These are phyloP conservation scores for Sporothrix pseudoabietina DNA, from an alignment of 2,329 filamentous ascomycete species.

Conservation along the genomic window DNA sequence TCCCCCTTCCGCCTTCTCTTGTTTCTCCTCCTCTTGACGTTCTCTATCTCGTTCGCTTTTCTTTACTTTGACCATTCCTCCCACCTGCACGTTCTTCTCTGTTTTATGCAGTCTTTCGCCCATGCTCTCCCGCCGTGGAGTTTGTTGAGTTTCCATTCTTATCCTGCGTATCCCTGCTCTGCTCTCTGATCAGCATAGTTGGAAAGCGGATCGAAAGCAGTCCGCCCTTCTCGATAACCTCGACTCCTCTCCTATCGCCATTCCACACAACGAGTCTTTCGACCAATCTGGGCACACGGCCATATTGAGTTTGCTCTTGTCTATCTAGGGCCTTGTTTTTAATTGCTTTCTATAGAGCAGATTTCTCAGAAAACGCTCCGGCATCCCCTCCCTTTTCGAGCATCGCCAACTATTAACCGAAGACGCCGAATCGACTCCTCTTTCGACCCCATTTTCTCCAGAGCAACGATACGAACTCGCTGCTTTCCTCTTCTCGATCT, in stretches of 20 bases:
- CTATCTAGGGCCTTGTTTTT: background rate
- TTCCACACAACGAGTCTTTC: background rate
- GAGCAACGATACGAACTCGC: background rate
- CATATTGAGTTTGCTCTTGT: background rate
- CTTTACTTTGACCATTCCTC: background rate
- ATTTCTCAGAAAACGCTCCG: background rate
- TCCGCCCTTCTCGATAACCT: background rate
- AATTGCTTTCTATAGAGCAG: background rate
- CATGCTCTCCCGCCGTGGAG: slow-evolving; percentile 21
- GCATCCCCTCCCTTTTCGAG: background rate
- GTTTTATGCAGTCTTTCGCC: slow-evolving; percentile 15
- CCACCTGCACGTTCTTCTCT: background rate
- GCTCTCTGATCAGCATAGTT: slow-evolving; percentile 1
- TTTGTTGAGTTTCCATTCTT: background rate
- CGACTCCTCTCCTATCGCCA: slow-evolving; percentile 3
- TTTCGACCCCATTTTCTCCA: background rate
- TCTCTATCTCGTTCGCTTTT: background rate
- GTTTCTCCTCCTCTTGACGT: background rate
- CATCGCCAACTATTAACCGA: slow-evolving; percentile 16
- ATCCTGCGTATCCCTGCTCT: background rate
- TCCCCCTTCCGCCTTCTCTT: slow-evolving; percentile 13
- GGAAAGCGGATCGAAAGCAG: background rate
- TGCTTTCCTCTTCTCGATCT: background rate
- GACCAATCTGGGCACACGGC: background rate
- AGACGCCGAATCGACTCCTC: slow-evolving; percentile 12